phyloP scores from a whole-genome alignment of 2,329 filamentous ascomycete species.

The Fusarium verrucosum region DNA sequence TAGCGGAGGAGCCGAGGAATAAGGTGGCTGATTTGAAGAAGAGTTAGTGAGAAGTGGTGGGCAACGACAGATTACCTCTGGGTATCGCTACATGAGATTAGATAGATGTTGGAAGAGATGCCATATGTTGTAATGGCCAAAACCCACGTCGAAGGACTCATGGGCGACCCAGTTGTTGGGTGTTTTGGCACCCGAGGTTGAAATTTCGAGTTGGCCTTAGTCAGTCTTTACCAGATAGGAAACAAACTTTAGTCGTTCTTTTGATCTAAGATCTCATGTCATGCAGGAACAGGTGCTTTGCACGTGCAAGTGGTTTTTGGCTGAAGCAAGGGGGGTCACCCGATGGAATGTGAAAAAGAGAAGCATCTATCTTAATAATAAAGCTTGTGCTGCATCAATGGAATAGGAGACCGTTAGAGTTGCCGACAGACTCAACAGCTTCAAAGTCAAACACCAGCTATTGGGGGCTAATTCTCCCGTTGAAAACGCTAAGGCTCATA shows the following conservation, averaged over 20 bases:
- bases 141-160: slow-evolving; percentile 12
- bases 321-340: background rate
- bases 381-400: too few relatives aligned
- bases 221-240: slow-evolving; percentile 42
- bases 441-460: too few relatives aligned
- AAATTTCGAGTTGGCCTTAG: slow-evolving; percentile 38
- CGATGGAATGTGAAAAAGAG: slow-evolving; percentile 11
- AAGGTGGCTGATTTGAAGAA: slow-evolving; percentile 8
- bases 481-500: too few relatives aligned
- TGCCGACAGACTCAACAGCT: too few relatives aligned
- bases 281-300: background rate
- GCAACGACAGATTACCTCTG: slow-evolving; percentile 8
- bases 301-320: background rate
- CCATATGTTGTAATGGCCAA: slow-evolving; percentile 9
- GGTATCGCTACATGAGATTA: slow-evolving; percentile 7
- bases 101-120: slow-evolving; percentile 20
- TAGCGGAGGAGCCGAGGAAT: slow-evolving; percentile 27
- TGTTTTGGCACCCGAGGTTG: slow-evolving; percentile 28
- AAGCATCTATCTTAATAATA: too few relatives aligned
- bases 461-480: too few relatives aligned
- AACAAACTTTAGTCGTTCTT: slow-evolving; percentile 41
- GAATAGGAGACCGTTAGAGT: too few relatives aligned
- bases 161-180: slow-evolving; percentile 21
- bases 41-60: slow-evolving; percentile 11
- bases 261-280: slow-evolving; percentile 3